Base-by-base conservation (phyloP, 352 stramenopile species). In the Pythium oligandrum region DNA sequence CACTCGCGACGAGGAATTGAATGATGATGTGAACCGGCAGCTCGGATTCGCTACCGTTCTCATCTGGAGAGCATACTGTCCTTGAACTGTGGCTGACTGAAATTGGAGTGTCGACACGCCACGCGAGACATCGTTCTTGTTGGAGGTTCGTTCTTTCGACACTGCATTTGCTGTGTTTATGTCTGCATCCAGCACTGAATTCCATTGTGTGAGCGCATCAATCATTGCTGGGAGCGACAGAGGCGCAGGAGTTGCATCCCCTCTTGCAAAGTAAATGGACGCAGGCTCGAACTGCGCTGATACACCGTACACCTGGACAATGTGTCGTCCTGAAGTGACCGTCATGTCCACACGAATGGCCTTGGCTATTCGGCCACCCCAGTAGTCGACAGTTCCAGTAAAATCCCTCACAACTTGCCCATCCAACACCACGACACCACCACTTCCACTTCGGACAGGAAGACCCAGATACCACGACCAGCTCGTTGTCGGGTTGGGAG, bases 391-490 rank as follows among this genome's bases (percentile, higher is more conserved):
- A 10, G 65, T 61, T 0, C 71, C 73, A 31, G 71, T 57, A 30
- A 76, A 77, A 2, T 86, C 75, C 40, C 76, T 68, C 5, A 78
- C 47, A 38, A 86, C 39, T 26, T 66, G 46, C 3, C 75, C 75
- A 49, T 86, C 75, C 3, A 86, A 52, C 17, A 67, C 48, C 34
- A 84, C 34, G 0, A 81, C 52, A 38, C 63, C 71, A 26, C 73
- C 75, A 45, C 70, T 70, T 2, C 75, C 73, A 33, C 53, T 55
- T n/a, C 75, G 75, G 46, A 84, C 80, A 10, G 75, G 75, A 6
- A 86, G 52, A 4, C 75, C 75, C 2, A 86, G 53, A 33, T 71
- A 81, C 73, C 73, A 86, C 39, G 66, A 78, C 75, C 75, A 84
- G 34, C 40, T 62, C 31, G 70, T 73, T 40, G 48, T 43, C 1